Conservation (phyloP, 352 stramenopile species). For the Plasmopara halstedii region DNA sequence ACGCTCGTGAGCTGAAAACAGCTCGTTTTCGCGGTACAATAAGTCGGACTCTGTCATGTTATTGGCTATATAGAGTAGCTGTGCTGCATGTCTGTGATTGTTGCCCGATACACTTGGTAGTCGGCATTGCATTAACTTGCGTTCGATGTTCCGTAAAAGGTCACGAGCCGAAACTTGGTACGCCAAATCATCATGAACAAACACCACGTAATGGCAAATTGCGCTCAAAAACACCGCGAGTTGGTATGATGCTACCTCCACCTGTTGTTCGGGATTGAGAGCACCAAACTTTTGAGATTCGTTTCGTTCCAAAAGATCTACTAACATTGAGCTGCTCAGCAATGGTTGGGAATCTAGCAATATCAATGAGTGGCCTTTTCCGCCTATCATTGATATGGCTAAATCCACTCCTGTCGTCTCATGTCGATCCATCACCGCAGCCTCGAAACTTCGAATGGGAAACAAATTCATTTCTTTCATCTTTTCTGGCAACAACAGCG, state of each 20-base stretch:
- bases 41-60: constrained; percentile 26
- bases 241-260: constrained; percentile 53
- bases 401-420: constrained; percentile 60
- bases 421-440: constrained; percentile 21
- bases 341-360: constrained; percentile 65
- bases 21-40: constrained; percentile 23
- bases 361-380: constrained; percentile 26
- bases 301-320: constrained; percentile 36
- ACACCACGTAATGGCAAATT: constrained; percentile 71
- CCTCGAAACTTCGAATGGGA: constrained; percentile 29
- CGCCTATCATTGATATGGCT: constrained; percentile 26
- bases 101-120: constrained; percentile 57
- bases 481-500: constrained; percentile 29
- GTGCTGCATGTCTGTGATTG: constrained; percentile 37
- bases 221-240: constrained; percentile 58
- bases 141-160: constrained; percentile 43
- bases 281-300: constrained; percentile 46
- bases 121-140: constrained; percentile 46
- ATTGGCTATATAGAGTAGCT: constrained; percentile 57
- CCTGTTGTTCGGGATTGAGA: constrained; percentile 53
- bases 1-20: constrained; percentile 26
- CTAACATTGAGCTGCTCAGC: constrained; percentile 50
- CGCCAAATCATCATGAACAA: constrained; percentile 46
- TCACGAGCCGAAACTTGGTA: constrained; percentile 26
- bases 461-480: constrained; percentile 18